Base-by-base conservation (phyloP, 2,329 filamentous ascomycete genomes). In the Massarina eburnea region DNA sequence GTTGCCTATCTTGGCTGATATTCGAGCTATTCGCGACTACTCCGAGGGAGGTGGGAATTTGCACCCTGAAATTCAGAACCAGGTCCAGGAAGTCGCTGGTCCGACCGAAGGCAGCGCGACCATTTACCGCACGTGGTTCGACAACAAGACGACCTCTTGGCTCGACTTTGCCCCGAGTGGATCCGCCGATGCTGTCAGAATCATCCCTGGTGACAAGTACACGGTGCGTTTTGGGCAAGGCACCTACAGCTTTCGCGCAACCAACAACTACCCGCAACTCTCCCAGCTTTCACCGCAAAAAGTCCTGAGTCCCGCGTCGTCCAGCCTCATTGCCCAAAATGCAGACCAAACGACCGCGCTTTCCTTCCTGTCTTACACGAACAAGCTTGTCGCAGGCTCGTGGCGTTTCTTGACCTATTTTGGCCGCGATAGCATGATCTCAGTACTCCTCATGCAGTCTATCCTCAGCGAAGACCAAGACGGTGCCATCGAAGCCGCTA, bases 321-420 rank as follows among this genome's bases (percentile, higher is more conserved):
- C 71, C 20, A 61, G 62, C 7, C 64, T 85, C 3, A 75, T 79
- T 20, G 49, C 64, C 0, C 64, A 79, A 35, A 66, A 76, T 22
- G 64, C 73, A 0, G 74, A 73, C 30, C 73, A 80, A 42, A 74
- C 76, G 1, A 72, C 71, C 0, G 80, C 81, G 0, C 66, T 86
- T 0, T 80, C 81, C 0, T 86, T 86, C 63, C 68, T 86, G 3
- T 85, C 83, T 0, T 86, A 85, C 52, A 79, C 73, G 0, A 71
- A 81, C 24, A 86, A 86, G 52, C 70, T 86, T 0, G 71, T 84
- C 2, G 83, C 84, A 1, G 83, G 83, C 9, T 81, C 80, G 3
- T 86, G 82, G 83, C 71, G 82, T 1, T 86, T 85, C 54, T 63
- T 86, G 35, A 86, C 83, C 0, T 86, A 86, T 57, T 86, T 86